Percentiles rank a stretch among this genome's conserved stretches.
phyloP scores from a whole-genome alignment of 257 asterid species.

The Lithospermum erythrorhizon region DNA sequence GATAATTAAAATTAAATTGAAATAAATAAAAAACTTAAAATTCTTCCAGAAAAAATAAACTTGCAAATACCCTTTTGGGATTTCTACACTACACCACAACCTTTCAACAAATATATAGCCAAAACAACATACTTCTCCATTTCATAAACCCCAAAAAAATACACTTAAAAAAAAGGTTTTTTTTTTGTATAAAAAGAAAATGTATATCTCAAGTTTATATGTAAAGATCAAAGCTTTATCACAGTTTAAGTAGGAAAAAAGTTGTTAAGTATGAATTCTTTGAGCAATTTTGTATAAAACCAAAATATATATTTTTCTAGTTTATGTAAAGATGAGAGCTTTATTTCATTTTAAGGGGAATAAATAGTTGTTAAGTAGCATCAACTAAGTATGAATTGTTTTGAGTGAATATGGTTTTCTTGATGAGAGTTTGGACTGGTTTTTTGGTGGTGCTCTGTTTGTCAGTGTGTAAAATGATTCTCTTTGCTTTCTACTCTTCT shows the following conservation, averaged over 20 bases:
- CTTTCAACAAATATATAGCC: conserved; percentile 60
- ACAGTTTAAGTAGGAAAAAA: neutral
- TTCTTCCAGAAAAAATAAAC: conserved; percentile 4
- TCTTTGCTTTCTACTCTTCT: conserved; percentile 22
- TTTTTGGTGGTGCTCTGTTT: conserved; percentile 16
- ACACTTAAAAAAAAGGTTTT: neutral
- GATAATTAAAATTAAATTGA: conserved; percentile 9
- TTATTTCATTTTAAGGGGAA: too few species aligned
- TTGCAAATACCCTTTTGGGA: conserved; percentile 11
- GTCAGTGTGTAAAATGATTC: conserved; percentile 31
- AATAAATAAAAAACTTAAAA: neutral
- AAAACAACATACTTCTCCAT: conserved; percentile 58
- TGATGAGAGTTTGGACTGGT: neutral
- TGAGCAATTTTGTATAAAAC: too few species aligned
- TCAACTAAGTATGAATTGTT: too few species aligned
- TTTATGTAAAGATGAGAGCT: too few species aligned
- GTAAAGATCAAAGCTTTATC: conserved; percentile 17
- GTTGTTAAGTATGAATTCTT: neutral
- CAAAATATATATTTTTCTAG: too few species aligned
- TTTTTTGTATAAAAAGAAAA: neutral
- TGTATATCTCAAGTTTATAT: neutral
- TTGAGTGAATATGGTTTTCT: too few species aligned
- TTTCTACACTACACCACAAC: conserved; percentile 80
- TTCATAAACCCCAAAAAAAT: conserved; percentile 12
- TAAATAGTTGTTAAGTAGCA: too few species aligned